Percentiles rank a stretch among this genome's conserved stretches.
phyloP scores from a whole-genome alignment of 2,329 filamentous ascomycete species.

The Colletotrichum euphorbiae region DNA sequence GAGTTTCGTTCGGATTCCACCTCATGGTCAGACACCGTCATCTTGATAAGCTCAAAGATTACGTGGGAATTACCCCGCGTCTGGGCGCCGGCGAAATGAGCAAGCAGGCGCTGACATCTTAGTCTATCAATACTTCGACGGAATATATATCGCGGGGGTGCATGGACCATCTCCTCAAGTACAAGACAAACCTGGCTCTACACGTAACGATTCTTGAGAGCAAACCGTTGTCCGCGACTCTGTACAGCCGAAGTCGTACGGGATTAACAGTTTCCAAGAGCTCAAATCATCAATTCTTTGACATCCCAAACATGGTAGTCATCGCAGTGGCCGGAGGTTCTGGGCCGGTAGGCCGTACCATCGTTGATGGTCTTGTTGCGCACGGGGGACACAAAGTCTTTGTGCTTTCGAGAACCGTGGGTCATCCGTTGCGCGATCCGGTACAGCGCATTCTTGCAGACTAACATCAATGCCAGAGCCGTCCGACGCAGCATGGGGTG shows the following conservation, averaged over 20 bases:
- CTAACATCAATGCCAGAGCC: not conserved
- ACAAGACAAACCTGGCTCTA: no score
- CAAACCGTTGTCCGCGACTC: accelerated
- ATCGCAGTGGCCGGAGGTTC: slow-evolving; percentile 60
- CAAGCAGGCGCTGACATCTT: no score
- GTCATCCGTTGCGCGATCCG: not conserved
- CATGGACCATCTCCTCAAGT: not conserved
- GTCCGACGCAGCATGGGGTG: not conserved
- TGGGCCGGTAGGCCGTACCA: slow-evolving; percentile 57
- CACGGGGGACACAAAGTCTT: slow-evolving; percentile 52
- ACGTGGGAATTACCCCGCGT: no score
- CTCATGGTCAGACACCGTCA: no score
- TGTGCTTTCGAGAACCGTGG: slow-evolving; percentile 54
- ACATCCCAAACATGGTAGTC: slow-evolving; percentile 35
- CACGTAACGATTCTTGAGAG: no score
- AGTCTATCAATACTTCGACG: not conserved
- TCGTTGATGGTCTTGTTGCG: slow-evolving; percentile 57
- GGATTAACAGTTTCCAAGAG: no score
- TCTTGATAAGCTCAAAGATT: no score
- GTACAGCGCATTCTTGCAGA: not conserved
- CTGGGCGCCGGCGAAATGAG: no score
- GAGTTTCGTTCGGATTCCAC: no score
- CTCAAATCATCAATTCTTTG: not conserved
- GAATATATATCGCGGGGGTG: slow-evolving; percentile 2
- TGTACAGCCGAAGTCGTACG: no score